phyloP scores from a whole-genome alignment of 2,329 filamentous ascomycete species.

The Xylaria sp. region DNA sequence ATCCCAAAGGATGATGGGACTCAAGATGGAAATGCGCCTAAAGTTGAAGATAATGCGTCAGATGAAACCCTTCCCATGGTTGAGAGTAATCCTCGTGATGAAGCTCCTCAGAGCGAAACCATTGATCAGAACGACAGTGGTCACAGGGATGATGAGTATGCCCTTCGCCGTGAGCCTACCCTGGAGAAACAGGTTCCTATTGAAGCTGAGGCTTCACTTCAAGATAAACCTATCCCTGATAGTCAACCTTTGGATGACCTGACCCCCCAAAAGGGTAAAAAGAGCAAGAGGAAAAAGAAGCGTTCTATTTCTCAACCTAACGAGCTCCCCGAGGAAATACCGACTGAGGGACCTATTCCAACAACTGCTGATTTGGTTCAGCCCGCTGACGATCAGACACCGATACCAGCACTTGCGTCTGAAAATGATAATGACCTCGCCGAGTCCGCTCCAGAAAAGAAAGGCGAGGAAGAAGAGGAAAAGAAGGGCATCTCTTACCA shows the following conservation, averaged over 20 bases:
- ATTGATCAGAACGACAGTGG: background rate
- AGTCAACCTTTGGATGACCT: slow-evolving; percentile 26
- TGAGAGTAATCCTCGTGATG: background rate
- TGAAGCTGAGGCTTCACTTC: background rate
- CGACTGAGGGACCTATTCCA: background rate
- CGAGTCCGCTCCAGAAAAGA: slow-evolving; percentile 31
- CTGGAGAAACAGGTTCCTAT: background rate
- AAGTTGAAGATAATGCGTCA: background rate
- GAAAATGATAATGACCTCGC: background rate
- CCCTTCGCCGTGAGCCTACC: background rate
- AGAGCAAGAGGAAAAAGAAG: slow-evolving; percentile 50
- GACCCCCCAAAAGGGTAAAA: slow-evolving; percentile 38
- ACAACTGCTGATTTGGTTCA: background rate
- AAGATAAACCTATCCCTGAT: slow-evolving; percentile 5
- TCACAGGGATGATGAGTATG: background rate
- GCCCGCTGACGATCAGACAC: slow-evolving; percentile 1
- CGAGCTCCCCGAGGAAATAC: slow-evolving; percentile 7
- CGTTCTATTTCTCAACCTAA: slow-evolving; percentile 11
- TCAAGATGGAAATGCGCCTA: background rate
- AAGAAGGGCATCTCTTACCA: slow-evolving; percentile 26
- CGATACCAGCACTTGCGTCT: background rate
- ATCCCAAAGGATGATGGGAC: background rate
- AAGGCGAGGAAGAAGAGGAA: slow-evolving; percentile 28
- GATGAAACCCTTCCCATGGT: background rate
- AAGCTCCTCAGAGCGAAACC: background rate